A percentile compares a stretch with the other conserved stretches of the same genome.
phyloP scores from a whole-genome alignment of 805 yeast genomes.

The Saturnispora zaruensis region DNA sequence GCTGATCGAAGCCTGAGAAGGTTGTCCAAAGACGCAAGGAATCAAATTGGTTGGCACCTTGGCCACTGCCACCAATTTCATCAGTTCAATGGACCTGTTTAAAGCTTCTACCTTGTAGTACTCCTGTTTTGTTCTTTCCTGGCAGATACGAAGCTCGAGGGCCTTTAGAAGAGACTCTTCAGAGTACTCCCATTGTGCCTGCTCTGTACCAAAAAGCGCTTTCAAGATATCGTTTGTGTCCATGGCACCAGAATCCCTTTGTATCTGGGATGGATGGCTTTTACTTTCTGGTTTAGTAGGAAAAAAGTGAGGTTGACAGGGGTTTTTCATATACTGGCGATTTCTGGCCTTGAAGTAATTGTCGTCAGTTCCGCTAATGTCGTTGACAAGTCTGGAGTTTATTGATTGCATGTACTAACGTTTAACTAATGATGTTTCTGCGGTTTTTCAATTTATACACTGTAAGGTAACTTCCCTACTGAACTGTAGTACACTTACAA shows the following conservation, averaged over 20 bases:
- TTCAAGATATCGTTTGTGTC: slow-evolving; percentile 26
- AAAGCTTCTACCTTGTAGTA: slow-evolving; percentile 58
- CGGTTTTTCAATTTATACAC: not conserved
- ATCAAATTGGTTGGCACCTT: slow-evolving; percentile 60
- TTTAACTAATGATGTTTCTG: not conserved
- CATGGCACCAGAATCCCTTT: not conserved
- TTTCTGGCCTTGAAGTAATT: not conserved
- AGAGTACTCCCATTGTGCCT: slow-evolving; percentile 45
- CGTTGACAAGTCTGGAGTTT: not conserved
- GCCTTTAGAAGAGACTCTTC: slow-evolving; percentile 53
- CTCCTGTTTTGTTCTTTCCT: slow-evolving; percentile 78
- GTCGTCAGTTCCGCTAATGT: not conserved
- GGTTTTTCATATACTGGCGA: not conserved
- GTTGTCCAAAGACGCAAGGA: slow-evolving; percentile 42
- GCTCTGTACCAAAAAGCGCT: slow-evolving; percentile 44
- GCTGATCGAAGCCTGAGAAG: slow-evolving; percentile 11
- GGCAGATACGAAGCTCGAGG: slow-evolving; percentile 54
- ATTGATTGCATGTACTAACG: not conserved
- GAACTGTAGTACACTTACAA: not conserved
- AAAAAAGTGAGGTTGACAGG: slow-evolving; percentile 1
- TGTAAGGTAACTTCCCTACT: not conserved
- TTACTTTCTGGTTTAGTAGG: not conserved
- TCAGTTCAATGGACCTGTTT: slow-evolving; percentile 48
- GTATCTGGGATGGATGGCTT: not conserved
- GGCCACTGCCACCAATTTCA: slow-evolving; percentile 50